Base-by-base conservation (phyloP, 345 rosid genomes). In the Chamaenerion angustifolium region DNA sequence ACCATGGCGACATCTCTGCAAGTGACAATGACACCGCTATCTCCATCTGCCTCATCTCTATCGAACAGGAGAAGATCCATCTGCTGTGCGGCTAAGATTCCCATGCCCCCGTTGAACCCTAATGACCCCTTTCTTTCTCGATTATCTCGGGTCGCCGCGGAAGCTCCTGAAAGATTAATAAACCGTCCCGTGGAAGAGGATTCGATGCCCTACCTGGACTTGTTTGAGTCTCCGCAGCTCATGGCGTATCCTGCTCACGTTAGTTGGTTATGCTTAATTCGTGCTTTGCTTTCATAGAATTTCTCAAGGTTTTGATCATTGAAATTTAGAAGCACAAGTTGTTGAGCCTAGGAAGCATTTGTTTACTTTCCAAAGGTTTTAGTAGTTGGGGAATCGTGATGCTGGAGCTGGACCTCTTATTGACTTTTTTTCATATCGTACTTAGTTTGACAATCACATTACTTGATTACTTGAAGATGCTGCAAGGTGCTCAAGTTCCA, bases 161-260 rank as follows among this genome's bases (percentile, higher is more conserved):
- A 51, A 16, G 77, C 93, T 0, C 83, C 94, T 2, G 90, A 78
- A 31, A 52, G 53, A 21, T 63, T 82, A 46, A 57, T 75, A 13
- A 75, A 69, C 43, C 74, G 76, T 19, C 77, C 83, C 19, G 64
- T 55, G 0, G 64, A 67, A 54, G 8, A 88, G 9, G 78, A 74
- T 58, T 27, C 69, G 45, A 94, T 74, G 17, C 97, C 97, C 27
- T 89, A 54, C 56, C 67, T 83, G 21, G 90, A 85, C 71, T 60
- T 89, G 64, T 79, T 80, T 40, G 88, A 78, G 19, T 74, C 89
- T 16, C 82, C 94, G 47, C 63, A 68, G 73, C 78, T 76, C 71
- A 85, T 85, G 95, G 81, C 90, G 45, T 64, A 93, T 45, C 90
- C 90, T 40, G 88, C 90, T 35, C 82, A 77, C 58, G 95, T 82